phyloP scores from a whole-genome alignment of 441 rosid species.

The Croton setiger region DNA sequence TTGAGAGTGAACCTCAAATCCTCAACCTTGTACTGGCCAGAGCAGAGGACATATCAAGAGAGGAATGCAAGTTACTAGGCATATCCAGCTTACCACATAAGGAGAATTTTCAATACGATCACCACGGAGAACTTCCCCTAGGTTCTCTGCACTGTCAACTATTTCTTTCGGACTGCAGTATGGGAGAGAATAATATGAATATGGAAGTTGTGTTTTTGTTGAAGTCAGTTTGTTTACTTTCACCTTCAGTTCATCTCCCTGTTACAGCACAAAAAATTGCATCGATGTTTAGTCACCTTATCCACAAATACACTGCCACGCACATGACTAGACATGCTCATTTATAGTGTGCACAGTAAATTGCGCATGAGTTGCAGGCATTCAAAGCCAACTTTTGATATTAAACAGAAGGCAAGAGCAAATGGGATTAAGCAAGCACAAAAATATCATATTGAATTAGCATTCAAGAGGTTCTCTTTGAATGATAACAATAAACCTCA shows the following conservation, averaged over 20 bases:
- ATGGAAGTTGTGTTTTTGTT: conserved; percentile 95
- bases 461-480: too few relatives aligned
- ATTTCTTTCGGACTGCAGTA: conserved; percentile 58
- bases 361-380: neutral
- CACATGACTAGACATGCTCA: neutral
- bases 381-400: neutral
- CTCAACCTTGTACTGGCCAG: conserved; percentile 20
- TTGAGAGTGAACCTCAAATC: too few relatives aligned
- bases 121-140: conserved; percentile 94
- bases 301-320: neutral
- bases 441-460: neutral
- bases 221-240: conserved; percentile 93
- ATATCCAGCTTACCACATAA: conserved; percentile 55
- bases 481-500: neutral
- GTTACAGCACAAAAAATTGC: conserved; percentile 21
- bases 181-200: conserved; percentile 75
- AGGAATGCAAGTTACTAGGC: conserved; percentile 6
- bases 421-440: neutral
- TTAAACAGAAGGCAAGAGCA: neutral
- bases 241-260: conserved; percentile 84
- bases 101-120: conserved; percentile 97
- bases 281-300: neutral
- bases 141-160: conserved; percentile 89
- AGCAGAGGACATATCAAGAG: neutral
- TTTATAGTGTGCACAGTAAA: neutral